phyloP scores from a whole-genome alignment of 2,329 filamentous ascomycete species.

The Arthroderma sp. region DNA sequence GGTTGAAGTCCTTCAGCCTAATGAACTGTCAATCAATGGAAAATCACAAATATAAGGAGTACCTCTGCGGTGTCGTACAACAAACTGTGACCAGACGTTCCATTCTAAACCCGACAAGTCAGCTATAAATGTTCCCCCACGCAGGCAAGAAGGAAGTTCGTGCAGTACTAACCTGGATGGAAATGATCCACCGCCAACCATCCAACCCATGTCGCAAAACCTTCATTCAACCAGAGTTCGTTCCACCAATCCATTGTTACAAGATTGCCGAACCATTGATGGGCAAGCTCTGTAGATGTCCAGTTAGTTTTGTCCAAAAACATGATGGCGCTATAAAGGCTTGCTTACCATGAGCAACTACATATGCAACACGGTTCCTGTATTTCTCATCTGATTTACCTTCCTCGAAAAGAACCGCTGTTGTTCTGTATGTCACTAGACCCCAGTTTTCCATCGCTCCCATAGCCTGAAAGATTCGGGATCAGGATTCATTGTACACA shows the following conservation, averaged over 20 bases:
- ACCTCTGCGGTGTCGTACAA: constrained; percentile 52
- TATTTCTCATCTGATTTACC: constrained; percentile 79
- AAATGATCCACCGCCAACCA: constrained; percentile 87
- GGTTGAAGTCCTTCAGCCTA: constrained; percentile 82
- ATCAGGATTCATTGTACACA: constrained; percentile 15
- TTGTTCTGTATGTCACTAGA: constrained; percentile 88
- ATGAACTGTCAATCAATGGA: constrained; percentile 25
- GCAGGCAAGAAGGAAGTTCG: not conserved
- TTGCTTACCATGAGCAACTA: constrained; percentile 64
- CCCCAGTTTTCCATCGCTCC: constrained; percentile 96
- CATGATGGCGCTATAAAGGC: not conserved
- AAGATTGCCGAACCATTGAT: constrained; percentile 92
- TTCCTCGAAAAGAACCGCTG: constrained; percentile 91
- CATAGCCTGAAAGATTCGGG: constrained; percentile 22
- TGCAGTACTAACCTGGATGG: constrained; percentile 49
- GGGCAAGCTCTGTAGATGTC: constrained; percentile 57
- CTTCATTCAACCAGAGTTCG: constrained; percentile 87
- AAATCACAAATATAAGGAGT: constrained; percentile 18
- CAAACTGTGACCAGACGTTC: constrained; percentile 96
- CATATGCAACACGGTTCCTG: constrained; percentile 89
- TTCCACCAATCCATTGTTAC: constrained; percentile 98
- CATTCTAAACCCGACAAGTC: constrained; percentile 47
- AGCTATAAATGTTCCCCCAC: constrained; percentile 7
- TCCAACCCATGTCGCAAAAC: constrained; percentile 95
- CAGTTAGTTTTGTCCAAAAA: not conserved